A percentile compares a stretch with the other conserved stretches of the same genome.
Conservation (phyloP, 768 basidiomycete species). For the Tephrocybe rancida region DNA sequence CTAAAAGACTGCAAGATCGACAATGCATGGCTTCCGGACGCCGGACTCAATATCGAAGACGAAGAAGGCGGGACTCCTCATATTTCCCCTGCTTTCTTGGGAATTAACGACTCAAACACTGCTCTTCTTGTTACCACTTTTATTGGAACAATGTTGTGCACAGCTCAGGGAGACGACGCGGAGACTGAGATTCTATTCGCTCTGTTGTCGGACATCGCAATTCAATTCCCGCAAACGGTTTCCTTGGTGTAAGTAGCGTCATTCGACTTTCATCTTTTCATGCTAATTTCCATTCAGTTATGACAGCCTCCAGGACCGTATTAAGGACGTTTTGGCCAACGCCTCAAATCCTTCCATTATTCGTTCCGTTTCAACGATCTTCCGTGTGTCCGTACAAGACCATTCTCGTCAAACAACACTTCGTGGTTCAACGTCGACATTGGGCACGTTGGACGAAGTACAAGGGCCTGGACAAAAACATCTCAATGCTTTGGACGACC, state of each 20-base stretch:
- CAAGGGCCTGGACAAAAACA: conserved; percentile 55
- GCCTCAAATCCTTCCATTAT: conserved; percentile 75
- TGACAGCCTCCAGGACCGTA: conserved; percentile 73
- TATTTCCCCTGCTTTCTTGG: conserved; percentile 59
- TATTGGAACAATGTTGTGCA: conserved; percentile 70
- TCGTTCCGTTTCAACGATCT: conserved; percentile 72
- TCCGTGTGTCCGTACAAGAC: conserved; percentile 69
- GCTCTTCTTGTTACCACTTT: conserved; percentile 80
- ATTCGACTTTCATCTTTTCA: conserved; percentile 7
- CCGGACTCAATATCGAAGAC: conserved; percentile 39
- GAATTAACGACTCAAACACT: conserved; percentile 59
- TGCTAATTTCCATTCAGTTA: conserved; percentile 48
- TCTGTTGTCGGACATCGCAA: conserved; percentile 72
- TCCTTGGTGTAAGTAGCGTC: conserved; percentile 64
- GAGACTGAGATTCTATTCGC: conserved; percentile 84
- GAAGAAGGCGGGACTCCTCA: conserved; percentile 47
- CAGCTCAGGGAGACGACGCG: conserved; percentile 76
- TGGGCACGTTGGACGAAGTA: conserved; percentile 64
- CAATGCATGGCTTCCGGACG: conserved; percentile 43
- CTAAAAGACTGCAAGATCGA: conserved; percentile 65
- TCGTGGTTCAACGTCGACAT: conserved; percentile 63
- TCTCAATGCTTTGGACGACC: conserved; percentile 63
- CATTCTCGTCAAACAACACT: conserved; percentile 39
- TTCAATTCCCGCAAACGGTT: conserved; percentile 70
- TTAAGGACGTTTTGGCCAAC: conserved; percentile 71